Evolutionary conservation across 179 eudicot species (phyloP), one percentile per base, ranked within the genome.

Genomic region (Beta corolliflora): DNA sequence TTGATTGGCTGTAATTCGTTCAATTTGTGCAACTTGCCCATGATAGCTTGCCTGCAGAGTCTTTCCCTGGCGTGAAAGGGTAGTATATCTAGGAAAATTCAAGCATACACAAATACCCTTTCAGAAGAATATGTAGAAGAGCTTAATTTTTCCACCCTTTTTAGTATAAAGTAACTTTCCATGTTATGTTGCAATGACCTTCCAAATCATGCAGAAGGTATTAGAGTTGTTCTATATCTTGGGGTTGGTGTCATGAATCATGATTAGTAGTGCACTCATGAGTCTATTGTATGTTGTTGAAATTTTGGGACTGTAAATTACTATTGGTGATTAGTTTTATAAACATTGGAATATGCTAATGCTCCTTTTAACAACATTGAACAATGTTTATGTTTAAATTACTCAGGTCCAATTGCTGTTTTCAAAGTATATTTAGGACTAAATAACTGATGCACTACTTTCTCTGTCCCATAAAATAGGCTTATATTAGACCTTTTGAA

Each of bases 1-100:
- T n/a, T 81, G 58, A 75, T 66, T 55, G 76, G 55, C 45, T 73
- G 67, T 71, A 73, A 63, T 78, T 54, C 36, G 65, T 71, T 71
- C 53, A 9, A 36, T 29, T 23, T 73, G 54, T 45, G 82, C 41
- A 11, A 73, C 53, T 79, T 73, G 73, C 29, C 65, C 29, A 73
- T 61, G 54, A 63, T 72, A 64, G 68, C 61, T 77, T 71, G 80
- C 13, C 25, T 67, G 77, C 25, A n/a, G 71, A 50, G 63, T 54
- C 45, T 18, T 73, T 73, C 63, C 54, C 29, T 13, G 69, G 65
- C 46, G 55, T 82, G 80, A 69, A 77, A 25, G 72, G 77, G 44
- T 81, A 55, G 70, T 69, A 1, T 60, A 31, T 36, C 54, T 15
- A 7, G 10, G 25, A 64, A 63, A 23, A 54, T 15, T 18, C 21